phyloP scores from a whole-genome alignment of 1,284 basidiomycete species.

The Sphagnurus paluster region DNA sequence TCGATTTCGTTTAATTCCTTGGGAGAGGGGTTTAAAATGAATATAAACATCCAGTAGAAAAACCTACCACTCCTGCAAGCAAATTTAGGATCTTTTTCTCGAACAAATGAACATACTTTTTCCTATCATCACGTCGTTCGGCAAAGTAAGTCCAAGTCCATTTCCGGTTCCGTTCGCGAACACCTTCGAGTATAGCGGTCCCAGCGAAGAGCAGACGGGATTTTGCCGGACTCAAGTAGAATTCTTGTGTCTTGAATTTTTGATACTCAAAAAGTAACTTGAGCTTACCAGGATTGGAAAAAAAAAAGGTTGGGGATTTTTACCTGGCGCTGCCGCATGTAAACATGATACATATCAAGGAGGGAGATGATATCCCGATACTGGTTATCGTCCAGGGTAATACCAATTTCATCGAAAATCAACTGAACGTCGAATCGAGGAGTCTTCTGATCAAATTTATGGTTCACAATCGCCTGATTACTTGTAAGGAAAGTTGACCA shows the following conservation, averaged over 20 bases:
- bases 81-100: slow-evolving; percentile 71
- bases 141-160: slow-evolving; percentile 96
- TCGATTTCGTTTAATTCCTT: slow-evolving; percentile 68
- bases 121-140: slow-evolving; percentile 86
- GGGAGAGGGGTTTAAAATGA: slow-evolving; percentile 5
- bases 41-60: neutral
- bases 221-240: slow-evolving; percentile 64
- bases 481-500: slow-evolving; percentile 9
- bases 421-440: slow-evolving; percentile 91
- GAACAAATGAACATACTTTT: slow-evolving; percentile 84
- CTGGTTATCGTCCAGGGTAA: slow-evolving; percentile 92
- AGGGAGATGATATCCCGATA: slow-evolving; percentile 95
- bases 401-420: slow-evolving; percentile 92
- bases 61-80: slow-evolving; percentile 46
- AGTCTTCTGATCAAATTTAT: slow-evolving; percentile 68
- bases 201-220: slow-evolving; percentile 84
- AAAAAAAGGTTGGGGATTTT: slow-evolving; percentile 20
- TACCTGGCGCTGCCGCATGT: slow-evolving; percentile 87
- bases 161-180: slow-evolving; percentile 81
- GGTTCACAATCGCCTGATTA: slow-evolving; percentile 78
- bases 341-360: slow-evolving; percentile 97
- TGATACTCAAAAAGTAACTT: slow-evolving; percentile 68
- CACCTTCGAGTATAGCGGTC: slow-evolving; percentile 81
- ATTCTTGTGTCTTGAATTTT: slow-evolving; percentile 73
- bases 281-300: slow-evolving; percentile 3